phyloP scores from a whole-genome alignment of 352 stramenopile genomes.

The Pelagophyceae sp. region DNA sequence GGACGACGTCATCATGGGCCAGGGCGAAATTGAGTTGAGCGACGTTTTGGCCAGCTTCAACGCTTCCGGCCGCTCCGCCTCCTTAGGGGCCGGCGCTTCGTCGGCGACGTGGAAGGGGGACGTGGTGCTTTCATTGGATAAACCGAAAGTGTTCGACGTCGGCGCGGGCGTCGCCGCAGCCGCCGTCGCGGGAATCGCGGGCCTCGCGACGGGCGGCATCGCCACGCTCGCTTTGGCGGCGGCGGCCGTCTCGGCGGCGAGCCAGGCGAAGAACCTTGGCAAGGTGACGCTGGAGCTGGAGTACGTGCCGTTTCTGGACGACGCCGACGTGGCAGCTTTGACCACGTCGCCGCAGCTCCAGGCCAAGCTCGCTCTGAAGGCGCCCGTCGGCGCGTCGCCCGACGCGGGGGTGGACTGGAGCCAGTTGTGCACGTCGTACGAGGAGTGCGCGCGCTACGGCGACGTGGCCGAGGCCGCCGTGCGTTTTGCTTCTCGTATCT shows the following conservation, averaged over 20 bases:
- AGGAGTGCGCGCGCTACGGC: not conserved
- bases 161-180: not conserved
- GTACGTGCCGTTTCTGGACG: not conserved
- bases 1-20: not conserved
- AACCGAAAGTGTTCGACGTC: not conserved
- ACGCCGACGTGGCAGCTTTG: not conserved
- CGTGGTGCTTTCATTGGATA: not conserved
- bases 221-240: not conserved
- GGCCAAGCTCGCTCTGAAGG: not conserved
- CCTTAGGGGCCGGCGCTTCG: not conserved
- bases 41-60: too few relatives aligned
- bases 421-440: not conserved
- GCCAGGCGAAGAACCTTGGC: not conserved
- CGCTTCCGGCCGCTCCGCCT: too few relatives aligned
- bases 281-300: not conserved
- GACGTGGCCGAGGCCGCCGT: not conserved
- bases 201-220: constrained; percentile 5
- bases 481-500: too few relatives aligned
- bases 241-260: not conserved
- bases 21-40: not conserved
- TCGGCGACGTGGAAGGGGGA: not conserved
- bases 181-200: not conserved
- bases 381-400: not conserved
- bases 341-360: too few relatives aligned
- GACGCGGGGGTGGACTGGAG: constrained; percentile 11